Evolutionary conservation across 192 early-diverging fungal species (phyloP).

Genomic region (Coemansia sp.): DNA sequence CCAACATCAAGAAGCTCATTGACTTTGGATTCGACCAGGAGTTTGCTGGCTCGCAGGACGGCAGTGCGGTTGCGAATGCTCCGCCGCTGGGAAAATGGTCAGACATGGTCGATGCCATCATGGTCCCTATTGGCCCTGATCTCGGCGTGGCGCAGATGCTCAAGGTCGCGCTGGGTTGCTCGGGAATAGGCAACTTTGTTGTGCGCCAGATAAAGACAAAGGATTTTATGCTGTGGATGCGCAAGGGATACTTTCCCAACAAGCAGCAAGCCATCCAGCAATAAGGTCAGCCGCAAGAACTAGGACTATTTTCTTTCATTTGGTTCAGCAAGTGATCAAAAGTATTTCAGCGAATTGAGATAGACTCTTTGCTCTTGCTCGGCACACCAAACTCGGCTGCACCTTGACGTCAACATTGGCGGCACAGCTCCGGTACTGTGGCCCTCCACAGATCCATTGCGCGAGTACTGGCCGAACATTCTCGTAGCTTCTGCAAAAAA

Average conservation of each 20-base stretch:
- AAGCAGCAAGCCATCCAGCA: background rate
- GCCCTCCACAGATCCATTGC: no score
- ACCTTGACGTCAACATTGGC: no score
- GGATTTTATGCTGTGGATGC: constrained; percentile 50
- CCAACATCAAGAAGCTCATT: constrained; percentile 36
- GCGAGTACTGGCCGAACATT: no score
- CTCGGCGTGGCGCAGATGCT: constrained; percentile 39
- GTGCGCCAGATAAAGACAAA: constrained; percentile 39
- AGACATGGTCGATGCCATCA: constrained; percentile 36
- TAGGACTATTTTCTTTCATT: no score
- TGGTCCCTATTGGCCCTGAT: constrained; percentile 47
- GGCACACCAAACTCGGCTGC: no score
- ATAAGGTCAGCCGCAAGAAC: background rate
- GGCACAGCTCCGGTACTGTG: no score
- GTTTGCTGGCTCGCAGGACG: background rate
- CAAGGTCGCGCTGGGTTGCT: constrained; percentile 35
- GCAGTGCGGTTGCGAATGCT: constrained; percentile 3
- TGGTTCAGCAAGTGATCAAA: background rate
- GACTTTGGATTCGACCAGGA: constrained; percentile 28
- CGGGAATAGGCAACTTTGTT: constrained; percentile 20
- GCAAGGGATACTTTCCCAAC: constrained; percentile 29
- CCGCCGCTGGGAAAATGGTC: constrained; percentile 34
- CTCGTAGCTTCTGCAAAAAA: no score
- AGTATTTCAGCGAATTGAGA: no score
- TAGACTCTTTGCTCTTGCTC: no score